These are phyloP conservation scores for Knoxdaviesia proteae DNA, from an alignment of 2,329 filamentous ascomycete species.

Conservation along the genomic window DNA sequence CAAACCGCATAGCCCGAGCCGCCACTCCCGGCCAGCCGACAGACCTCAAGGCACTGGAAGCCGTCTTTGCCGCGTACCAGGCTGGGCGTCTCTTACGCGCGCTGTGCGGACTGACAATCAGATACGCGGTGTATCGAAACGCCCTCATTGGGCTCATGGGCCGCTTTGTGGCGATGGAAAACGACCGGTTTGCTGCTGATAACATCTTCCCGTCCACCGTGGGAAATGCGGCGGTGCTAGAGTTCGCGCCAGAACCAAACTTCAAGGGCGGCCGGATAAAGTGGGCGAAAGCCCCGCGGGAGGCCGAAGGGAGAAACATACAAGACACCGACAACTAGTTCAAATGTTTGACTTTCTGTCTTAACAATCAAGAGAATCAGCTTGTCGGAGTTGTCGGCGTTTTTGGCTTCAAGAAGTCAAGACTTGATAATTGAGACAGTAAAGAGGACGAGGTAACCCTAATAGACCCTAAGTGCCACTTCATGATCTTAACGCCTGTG, in stretches of 20 bases:
- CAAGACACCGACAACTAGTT: too few relatives aligned
- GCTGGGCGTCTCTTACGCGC: not conserved
- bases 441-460: too few relatives aligned
- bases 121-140: not conserved
- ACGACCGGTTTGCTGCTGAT: not conserved
- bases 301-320: too few relatives aligned
- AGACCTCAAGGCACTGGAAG: not conserved
- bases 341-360: too few relatives aligned
- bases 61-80: not conserved
- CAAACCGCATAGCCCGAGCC: constrained; percentile 3
- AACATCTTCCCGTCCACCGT: not conserved
- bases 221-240: not conserved
- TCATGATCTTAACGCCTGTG: too few relatives aligned
- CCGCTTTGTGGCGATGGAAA: not conserved
- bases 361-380: too few relatives aligned
- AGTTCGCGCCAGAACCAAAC: not conserved
- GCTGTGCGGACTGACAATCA: not conserved
- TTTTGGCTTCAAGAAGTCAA: too few relatives aligned
- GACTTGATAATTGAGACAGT: too few relatives aligned
- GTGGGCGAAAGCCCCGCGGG: not conserved
- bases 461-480: too few relatives aligned
- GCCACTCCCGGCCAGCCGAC: not conserved
- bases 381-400: too few relatives aligned
- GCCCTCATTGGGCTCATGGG: not conserved
- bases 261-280: not conserved